Evolutionary conservation across 768 basidiomycete genomes (phyloP).

Genomic region (Xanthoconium purpureum): DNA sequence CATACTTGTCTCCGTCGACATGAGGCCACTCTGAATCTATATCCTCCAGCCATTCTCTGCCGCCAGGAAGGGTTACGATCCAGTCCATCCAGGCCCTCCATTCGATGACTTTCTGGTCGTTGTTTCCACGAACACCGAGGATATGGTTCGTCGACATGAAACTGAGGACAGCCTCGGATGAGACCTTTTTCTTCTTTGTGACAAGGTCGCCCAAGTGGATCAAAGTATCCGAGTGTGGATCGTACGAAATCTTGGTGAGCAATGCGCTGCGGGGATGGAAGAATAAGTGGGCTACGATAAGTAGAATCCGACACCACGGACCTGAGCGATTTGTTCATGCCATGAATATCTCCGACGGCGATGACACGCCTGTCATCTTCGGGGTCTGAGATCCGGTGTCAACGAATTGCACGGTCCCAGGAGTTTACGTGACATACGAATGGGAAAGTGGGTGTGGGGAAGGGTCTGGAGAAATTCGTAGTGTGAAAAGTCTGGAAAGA

Average conservation of each 20-base stretch:
- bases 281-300: background rate
- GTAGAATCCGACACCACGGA: constrained; percentile 34
- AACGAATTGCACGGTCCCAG: background rate
- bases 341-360: constrained; percentile 87
- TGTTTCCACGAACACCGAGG: constrained; percentile 87
- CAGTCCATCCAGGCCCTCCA: constrained; percentile 88
- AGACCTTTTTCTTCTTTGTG: constrained; percentile 53
- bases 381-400: constrained; percentile 39
- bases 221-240: constrained; percentile 59
- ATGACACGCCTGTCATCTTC: constrained; percentile 55
- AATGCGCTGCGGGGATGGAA: constrained; percentile 46
- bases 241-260: constrained; percentile 58
- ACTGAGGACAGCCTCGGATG: constrained; percentile 60
- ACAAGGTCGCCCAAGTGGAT: constrained; percentile 84
- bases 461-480: constrained; percentile 46
- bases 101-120: constrained; percentile 88
- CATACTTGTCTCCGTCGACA: constrained; percentile 27
- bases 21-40: constrained; percentile 45
- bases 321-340: constrained; percentile 68
- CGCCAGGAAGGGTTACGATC: constrained; percentile 48
- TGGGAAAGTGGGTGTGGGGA: constrained; percentile 48
- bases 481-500: constrained; percentile 53
- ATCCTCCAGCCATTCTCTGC: constrained; percentile 52
- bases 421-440: constrained; percentile 36
- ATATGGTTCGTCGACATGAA: constrained; percentile 64